Base-by-base conservation (phyloP, 2,329 filamentous ascomycete genomes). In the Achaetomium macrosporum region DNA sequence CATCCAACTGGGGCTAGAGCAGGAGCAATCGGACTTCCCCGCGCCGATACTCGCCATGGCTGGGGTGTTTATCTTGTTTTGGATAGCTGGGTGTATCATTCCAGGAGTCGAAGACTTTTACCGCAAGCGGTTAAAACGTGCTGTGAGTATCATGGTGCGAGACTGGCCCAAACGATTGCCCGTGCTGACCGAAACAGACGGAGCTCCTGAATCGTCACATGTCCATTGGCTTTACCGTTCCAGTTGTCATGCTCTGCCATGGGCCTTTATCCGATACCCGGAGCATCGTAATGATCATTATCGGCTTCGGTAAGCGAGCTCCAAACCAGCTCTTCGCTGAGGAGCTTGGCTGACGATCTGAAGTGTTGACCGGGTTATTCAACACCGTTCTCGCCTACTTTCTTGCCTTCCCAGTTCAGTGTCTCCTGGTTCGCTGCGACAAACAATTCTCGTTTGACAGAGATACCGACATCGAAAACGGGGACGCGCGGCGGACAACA, bases 131-230 rank as follows among this genome's bases (percentile, higher is more conserved):
- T 51, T 66, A 29, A 61, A 49, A 48, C 47, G 53, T 12, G 52
- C 63, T 16, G 64, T 66, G 35, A 59, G 63, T 60, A 17, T 8
- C 16, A 17, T 13, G 10, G 17, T 7, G 12, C 8, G 7, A 8
- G n/a, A n/a, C 12, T n/a, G 11, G 13, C 35, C 35, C 2, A n/a
- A 13, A 3, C 15, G 15, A 3, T n/a, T 37, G 15, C 35, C 3
- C 12, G 12, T n/a, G 17, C 43, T 56, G n/a, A 61, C 52, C n/a
- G 2, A 11, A 5, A 2, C 46, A 79, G 75, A 68, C 76, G 19
- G 70, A 78, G 44, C 69, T 78, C 10, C 68, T 79, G 49, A 79
- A 79, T 57, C 64, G 69, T 2, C 73, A 79, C 60, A 71, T 79
- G 57, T 76, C 76, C 0, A 61, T 78, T 6, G 76, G 74, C 3